phyloP scores from a whole-genome alignment of 192 early-diverging fungal genomes.

The Geranomyces michiganensis region DNA sequence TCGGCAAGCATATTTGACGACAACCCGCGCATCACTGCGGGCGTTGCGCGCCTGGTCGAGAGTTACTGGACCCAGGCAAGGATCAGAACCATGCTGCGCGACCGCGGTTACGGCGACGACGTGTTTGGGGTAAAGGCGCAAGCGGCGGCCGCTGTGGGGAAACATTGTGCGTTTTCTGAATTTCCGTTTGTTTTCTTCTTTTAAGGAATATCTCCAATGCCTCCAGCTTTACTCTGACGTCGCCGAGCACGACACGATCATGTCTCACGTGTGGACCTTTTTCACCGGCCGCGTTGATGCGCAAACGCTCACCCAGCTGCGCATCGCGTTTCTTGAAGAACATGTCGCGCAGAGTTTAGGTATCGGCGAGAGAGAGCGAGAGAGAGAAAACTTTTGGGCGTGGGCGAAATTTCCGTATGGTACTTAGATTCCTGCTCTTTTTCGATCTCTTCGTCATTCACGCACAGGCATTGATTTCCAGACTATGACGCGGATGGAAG shows the following conservation, averaged over 20 bases:
- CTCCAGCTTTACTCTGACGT: slow-evolving; percentile 8
- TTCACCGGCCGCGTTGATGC: slow-evolving; percentile 9
- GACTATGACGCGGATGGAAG: not conserved
- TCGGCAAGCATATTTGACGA: too few species aligned
- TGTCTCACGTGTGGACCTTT: slow-evolving; percentile 18
- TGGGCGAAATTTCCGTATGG: not conserved
- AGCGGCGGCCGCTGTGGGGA: too few species aligned
- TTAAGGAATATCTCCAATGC: slow-evolving; percentile 11
- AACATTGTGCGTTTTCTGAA: not conserved
- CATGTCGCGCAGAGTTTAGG: slow-evolving; percentile 20
- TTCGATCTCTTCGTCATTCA: not conserved
- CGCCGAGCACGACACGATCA: slow-evolving; percentile 18
- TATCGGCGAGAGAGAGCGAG: not conserved
- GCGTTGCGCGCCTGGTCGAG: slow-evolving; percentile 5
- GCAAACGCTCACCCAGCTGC: slow-evolving; percentile 1
- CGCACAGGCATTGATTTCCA: not conserved
- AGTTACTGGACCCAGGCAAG: not conserved
- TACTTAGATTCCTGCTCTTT: not conserved
- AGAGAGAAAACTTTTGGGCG: not conserved
- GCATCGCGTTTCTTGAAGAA: slow-evolving; percentile 25
- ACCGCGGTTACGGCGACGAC: not conserved
- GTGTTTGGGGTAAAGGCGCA: slow-evolving; percentile 1
- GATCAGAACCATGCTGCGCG: slow-evolving; percentile 7
- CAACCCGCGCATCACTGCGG: not conserved
- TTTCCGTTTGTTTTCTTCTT: not conserved